Percentiles rank a stretch among this genome's conserved stretches.
phyloP scores from a whole-genome alignment of 768 basidiomycete species.

The Amylocystis lapponica region DNA sequence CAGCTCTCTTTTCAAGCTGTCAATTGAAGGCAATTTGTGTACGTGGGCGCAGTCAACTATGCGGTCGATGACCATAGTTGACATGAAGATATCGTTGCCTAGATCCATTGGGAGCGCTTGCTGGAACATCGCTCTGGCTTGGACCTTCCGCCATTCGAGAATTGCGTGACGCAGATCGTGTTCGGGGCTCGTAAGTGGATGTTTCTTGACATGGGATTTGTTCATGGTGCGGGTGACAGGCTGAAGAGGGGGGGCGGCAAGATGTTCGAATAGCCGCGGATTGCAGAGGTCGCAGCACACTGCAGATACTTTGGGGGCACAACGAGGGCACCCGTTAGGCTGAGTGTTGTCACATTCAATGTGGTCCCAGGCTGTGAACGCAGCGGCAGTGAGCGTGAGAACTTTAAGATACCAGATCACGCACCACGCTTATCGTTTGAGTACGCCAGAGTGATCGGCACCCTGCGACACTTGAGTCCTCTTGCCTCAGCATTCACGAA shows the following conservation, averaged over 20 bases:
- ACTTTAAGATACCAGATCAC: background rate
- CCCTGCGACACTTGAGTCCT: slow-evolving; percentile 13
- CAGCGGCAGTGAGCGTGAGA: background rate
- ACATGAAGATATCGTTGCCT: slow-evolving; percentile 17
- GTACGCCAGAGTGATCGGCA: slow-evolving; percentile 18
- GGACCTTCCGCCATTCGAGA: slow-evolving; percentile 10
- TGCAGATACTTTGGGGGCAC: slow-evolving; percentile 2
- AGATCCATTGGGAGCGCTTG: slow-evolving; percentile 5
- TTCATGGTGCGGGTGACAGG: background rate
- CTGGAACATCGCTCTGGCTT: slow-evolving; percentile 5
- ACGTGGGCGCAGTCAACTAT: slow-evolving; percentile 23
- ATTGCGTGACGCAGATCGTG: slow-evolving; percentile 3
- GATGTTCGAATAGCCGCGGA: slow-evolving; percentile 5
- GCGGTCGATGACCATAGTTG: slow-evolving; percentile 13
- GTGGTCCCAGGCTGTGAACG: too few species aligned
- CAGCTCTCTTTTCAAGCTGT: slow-evolving; percentile 16
- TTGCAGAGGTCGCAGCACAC: slow-evolving; percentile 24
- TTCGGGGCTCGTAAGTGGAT: slow-evolving; percentile 3
- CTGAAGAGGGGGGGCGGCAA: background rate
- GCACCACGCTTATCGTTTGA: slow-evolving; percentile 15
- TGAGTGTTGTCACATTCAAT: background rate
- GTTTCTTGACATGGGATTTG: slow-evolving; percentile 7
- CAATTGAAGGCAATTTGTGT: slow-evolving; percentile 11
- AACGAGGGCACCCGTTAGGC: slow-evolving; percentile 14
- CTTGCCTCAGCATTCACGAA: slow-evolving; percentile 22